Evolutionary conservation across 305 asterid genomes (phyloP).

Genomic region (Fraxinus sp.): DNA sequence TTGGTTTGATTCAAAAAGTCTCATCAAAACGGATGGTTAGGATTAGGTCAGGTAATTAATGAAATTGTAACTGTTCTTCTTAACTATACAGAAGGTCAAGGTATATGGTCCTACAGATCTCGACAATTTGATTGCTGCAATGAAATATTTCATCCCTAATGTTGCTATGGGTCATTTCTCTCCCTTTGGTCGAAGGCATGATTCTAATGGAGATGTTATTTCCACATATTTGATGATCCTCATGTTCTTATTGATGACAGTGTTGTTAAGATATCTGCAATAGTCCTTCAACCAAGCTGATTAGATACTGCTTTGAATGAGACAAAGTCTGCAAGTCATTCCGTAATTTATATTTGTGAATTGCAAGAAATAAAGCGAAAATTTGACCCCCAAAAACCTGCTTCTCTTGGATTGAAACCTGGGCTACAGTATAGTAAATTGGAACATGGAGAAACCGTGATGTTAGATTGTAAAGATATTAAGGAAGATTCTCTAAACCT

Average conservation of each 20-base stretch:
- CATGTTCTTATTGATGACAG: conserved; percentile 71
- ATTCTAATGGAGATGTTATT: conserved; percentile 37
- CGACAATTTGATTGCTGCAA: conserved; percentile 73
- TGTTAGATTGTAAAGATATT: conserved; percentile 63
- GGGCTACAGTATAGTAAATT: conserved; percentile 79
- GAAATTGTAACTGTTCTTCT: conserved; percentile 5
- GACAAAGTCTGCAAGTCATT: conserved; percentile 41
- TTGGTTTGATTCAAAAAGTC: neutral
- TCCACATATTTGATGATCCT: conserved; percentile 39
- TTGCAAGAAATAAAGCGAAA: conserved; percentile 81
- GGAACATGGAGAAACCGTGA: conserved; percentile 69
- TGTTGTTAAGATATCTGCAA: conserved; percentile 81
- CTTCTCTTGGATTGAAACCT: conserved; percentile 70
- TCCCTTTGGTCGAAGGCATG: conserved; percentile 65
- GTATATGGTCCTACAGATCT: conserved; percentile 94
- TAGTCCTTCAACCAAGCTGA: conserved; percentile 59
- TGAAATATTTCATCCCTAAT: conserved; percentile 82
- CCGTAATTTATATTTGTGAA: conserved; percentile 69
- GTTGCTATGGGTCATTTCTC: conserved; percentile 81
- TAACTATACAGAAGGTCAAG: conserved; percentile 57
- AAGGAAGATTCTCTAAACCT: conserved; percentile 35
- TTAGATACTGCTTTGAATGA: conserved; percentile 26
- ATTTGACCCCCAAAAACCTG: conserved; percentile 75
- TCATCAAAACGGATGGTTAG: neutral
- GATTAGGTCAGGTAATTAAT: conserved; percentile 9